Conservation (phyloP, 78 protist species). For the Dictyostelium purpureum region DNA sequence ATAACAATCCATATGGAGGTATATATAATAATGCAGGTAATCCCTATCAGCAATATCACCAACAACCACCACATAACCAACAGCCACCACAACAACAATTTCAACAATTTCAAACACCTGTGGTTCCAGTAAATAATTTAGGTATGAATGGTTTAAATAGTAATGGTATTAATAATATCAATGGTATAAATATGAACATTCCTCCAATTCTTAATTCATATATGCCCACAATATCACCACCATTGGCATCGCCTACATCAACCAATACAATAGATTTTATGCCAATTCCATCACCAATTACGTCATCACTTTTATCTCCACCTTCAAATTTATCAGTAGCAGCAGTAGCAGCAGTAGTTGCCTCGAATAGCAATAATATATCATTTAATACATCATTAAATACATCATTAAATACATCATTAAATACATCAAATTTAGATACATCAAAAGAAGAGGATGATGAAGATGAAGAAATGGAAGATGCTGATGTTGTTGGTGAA, state of each 20-base stretch:
- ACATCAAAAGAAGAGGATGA: constrained; percentile 10
- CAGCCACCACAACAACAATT: not conserved
- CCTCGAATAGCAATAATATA: not conserved
- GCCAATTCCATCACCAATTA: not conserved
- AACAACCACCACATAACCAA: not conserved
- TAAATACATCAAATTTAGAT: not conserved
- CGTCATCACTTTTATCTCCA: too few relatives aligned
- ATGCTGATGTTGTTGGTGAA: not conserved
- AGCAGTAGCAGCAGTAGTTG: not conserved
- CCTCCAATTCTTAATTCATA: too few relatives aligned
- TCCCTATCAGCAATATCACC: too few relatives aligned
- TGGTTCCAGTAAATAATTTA: not conserved
- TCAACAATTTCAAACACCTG: not conserved
- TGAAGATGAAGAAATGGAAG: not conserved
- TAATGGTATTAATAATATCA: not conserved
- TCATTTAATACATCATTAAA: not conserved
- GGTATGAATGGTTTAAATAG: not conserved
- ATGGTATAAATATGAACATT: not conserved
- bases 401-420: not conserved
- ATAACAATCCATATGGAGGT: too few relatives aligned
- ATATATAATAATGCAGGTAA: too few relatives aligned
- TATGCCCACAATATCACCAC: too few relatives aligned
- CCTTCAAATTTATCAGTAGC: not conserved
- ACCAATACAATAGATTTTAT: not conserved
- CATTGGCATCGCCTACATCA: not conserved